A percentile compares a stretch with the other conserved stretches of the same genome.
phyloP scores from a whole-genome alignment of 371 early-diverging fungal species.

The Mucor saturninus region DNA sequence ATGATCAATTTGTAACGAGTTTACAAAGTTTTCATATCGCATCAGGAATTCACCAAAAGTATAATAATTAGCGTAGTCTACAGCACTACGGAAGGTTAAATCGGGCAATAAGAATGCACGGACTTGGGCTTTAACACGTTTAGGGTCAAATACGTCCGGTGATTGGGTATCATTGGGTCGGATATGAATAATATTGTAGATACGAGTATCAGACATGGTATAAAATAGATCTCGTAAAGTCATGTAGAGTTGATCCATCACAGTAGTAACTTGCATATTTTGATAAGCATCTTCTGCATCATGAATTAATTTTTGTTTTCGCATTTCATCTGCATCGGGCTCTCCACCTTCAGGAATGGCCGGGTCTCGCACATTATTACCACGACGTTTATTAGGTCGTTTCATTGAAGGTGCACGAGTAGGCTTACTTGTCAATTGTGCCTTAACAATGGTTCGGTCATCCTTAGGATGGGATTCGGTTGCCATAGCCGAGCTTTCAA shows the following conservation, averaged over 20 bases:
- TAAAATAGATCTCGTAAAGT: conserved; percentile 72
- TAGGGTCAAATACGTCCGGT: conserved; percentile 58
- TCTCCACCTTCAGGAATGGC: conserved; percentile 26
- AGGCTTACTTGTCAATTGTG: conserved; percentile 62
- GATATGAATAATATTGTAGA: conserved; percentile 89
- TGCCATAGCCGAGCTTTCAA: conserved; percentile 77
- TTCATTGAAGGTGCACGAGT: conserved; percentile 71
- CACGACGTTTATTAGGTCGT: conserved; percentile 42
- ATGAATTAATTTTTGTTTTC: conserved; percentile 42
- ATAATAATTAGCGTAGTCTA: conserved; percentile 69
- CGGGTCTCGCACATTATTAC: conserved; percentile 12
- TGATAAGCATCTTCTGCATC: conserved; percentile 56
- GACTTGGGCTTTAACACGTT: conserved; percentile 68
- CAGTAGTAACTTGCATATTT: conserved; percentile 64
- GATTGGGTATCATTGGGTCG: conserved; percentile 75
- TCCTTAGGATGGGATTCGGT: conserved; percentile 81
- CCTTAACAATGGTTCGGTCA: conserved; percentile 46
- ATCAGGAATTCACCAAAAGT: conserved; percentile 66
- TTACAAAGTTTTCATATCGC: conserved; percentile 57
- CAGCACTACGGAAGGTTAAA: conserved; percentile 51
- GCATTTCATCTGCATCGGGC: conserved; percentile 26
- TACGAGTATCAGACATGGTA: conserved; percentile 77
- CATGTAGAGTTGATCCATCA: conserved; percentile 67
- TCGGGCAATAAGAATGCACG: conserved; percentile 68
- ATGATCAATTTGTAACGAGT: conserved; percentile 46